These are phyloP conservation scores for Tetrahymena thermophila DNA, from an alignment of 73 alveolate species.

Conservation along the genomic window DNA sequence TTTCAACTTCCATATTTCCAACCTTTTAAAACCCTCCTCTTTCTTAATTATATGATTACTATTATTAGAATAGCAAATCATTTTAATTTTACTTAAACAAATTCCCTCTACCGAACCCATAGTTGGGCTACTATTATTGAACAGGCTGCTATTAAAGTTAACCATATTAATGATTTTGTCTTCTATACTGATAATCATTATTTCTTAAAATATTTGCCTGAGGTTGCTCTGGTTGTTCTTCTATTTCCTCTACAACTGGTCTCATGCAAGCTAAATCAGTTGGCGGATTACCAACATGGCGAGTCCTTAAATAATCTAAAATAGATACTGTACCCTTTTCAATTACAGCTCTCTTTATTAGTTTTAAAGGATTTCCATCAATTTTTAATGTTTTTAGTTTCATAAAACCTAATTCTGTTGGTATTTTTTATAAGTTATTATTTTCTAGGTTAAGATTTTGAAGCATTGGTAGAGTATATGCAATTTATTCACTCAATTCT, in stretches of 20 bases:
- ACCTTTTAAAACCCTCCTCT: background rate
- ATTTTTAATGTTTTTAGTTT: slow-evolving; percentile 20
- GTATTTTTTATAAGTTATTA: slow-evolving; percentile 24
- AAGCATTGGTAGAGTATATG: slow-evolving; percentile 14
- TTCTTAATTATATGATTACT: background rate
- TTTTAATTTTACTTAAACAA: background rate
- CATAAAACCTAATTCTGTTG: slow-evolving; percentile 39
- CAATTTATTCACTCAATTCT: slow-evolving; percentile 15
- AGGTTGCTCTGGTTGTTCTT: background rate
- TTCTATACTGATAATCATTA: slow-evolving; percentile 1
- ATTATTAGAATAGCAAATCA: background rate
- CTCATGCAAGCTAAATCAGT: slow-evolving; percentile 4
- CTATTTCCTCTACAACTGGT: slow-evolving; percentile 2
- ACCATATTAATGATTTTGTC: slow-evolving; percentile 8
- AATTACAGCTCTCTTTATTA: slow-evolving; percentile 20
- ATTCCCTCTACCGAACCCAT: background rate
- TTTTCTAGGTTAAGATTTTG: slow-evolving; percentile 21
- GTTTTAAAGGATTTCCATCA: slow-evolving; percentile 38
- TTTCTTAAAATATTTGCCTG: background rate
- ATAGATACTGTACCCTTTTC: slow-evolving; percentile 36
- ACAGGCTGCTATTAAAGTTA: background rate
- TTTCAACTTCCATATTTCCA: background rate
- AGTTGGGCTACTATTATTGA: background rate
- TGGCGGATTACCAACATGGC: slow-evolving; percentile 19
- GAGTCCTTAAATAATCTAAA: slow-evolving; percentile 17